Evolutionary conservation across 2,329 filamentous ascomycete genomes (phyloP).

Genomic region (Rutstroemia sp.): DNA sequence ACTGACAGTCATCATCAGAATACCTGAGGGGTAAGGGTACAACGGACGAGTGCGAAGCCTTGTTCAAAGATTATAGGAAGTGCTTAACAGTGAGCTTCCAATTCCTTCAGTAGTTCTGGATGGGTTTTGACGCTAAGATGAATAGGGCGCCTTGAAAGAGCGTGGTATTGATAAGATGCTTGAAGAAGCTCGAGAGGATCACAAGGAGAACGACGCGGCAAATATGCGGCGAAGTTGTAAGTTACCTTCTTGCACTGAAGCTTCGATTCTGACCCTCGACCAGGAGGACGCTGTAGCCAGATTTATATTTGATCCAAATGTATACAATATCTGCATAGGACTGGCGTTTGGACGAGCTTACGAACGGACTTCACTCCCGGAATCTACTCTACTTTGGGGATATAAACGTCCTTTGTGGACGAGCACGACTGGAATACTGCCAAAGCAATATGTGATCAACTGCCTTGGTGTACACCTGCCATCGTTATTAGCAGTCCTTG

Average conservation of each 20-base stretch:
- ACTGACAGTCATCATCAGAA: constrained; percentile 45
- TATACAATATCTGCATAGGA: constrained; percentile 10
- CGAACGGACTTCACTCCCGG: too few relatives aligned
- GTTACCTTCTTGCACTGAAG: neutral
- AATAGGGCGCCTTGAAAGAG: constrained; percentile 74
- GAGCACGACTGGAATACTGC: neutral
- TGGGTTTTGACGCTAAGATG: neutral
- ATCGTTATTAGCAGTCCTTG: too few relatives aligned
- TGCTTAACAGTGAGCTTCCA: constrained; percentile 64
- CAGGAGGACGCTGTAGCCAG: neutral
- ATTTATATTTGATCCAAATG: neutral
- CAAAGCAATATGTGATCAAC: too few relatives aligned
- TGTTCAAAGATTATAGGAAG: constrained; percentile 84
- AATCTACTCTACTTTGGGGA: neutral
- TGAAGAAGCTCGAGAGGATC: constrained; percentile 82
- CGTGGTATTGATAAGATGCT: constrained; percentile 90
- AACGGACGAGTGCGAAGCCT: constrained; percentile 72
- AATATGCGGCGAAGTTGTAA: constrained; percentile 47
- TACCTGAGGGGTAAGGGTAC: constrained; percentile 81
- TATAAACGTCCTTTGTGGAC: too few relatives aligned
- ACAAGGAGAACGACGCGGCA: constrained; percentile 75
- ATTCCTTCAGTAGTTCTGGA: constrained; percentile 1
- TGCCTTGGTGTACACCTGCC: too few relatives aligned
- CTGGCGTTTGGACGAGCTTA: constrained; percentile 9
- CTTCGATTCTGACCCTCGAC: neutral